Evolutionary conservation across 179 eudicot genomes (phyloP).

Genomic region (Spergularia azorica): DNA sequence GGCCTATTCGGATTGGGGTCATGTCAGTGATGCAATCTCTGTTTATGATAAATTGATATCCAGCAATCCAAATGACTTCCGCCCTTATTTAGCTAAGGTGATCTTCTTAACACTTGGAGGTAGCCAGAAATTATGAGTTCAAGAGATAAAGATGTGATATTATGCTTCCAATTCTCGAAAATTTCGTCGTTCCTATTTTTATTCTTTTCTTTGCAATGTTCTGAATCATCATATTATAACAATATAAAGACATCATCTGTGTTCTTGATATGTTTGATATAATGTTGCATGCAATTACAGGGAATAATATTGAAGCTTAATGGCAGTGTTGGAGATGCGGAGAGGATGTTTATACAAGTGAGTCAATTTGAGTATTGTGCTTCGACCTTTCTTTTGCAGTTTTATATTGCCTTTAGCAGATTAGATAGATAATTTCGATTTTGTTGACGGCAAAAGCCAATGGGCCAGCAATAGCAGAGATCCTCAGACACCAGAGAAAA

Average conservation of each 20-base stretch:
- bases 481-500: no score
- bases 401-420: not conserved
- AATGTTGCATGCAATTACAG: slow-evolving; percentile 45
- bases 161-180: no score
- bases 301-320: slow-evolving; percentile 86
- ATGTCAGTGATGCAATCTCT: slow-evolving; percentile 81
- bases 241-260: not conserved
- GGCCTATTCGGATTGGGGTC: slow-evolving; percentile 98
- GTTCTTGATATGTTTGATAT: not conserved
- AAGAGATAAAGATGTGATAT: no score
- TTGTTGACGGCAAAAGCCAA: no score
- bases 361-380: slow-evolving; percentile 23
- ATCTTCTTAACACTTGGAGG: not conserved
- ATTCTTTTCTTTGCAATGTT: not conserved
- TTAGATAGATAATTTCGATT: no score
- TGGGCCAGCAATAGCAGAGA: no score
- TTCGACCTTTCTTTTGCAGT: slow-evolving; percentile 5
- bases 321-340: slow-evolving; percentile 85
- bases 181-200: not conserved
- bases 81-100: slow-evolving; percentile 95
- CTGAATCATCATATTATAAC: not conserved
- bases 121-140: no score
- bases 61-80: slow-evolving; percentile 76
- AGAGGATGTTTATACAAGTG: slow-evolving; percentile 98
- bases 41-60: slow-evolving; percentile 89